These are phyloP conservation scores for Acanthamoeba triangularis DNA, from an alignment of 208 protist species.

Conservation along the genomic window DNA sequence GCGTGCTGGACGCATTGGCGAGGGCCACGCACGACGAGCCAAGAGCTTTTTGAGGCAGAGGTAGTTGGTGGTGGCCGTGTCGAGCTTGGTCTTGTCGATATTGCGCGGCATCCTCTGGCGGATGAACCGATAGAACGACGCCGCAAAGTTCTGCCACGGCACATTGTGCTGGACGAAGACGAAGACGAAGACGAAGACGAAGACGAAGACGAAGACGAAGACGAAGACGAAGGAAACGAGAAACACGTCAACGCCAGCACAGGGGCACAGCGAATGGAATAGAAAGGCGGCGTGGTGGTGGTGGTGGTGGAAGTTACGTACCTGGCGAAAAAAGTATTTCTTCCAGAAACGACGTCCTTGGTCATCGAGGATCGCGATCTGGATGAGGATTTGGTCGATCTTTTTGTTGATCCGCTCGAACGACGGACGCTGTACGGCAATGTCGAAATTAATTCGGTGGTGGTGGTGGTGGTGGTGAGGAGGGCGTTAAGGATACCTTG, in stretches of 20 bases:
- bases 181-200: background rate
- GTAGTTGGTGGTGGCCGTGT: background rate
- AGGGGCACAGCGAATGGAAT: background rate
- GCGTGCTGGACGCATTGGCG: background rate
- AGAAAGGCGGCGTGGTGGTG: background rate
- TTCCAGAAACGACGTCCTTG: conserved; percentile 83
- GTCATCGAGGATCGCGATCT: conserved; percentile 51
- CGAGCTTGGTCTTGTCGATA: background rate
- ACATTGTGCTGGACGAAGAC: background rate
- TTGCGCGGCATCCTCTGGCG: conserved; percentile 18
- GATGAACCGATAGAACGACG: conserved; percentile 20
- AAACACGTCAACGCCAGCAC: background rate
- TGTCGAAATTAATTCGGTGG: background rate
- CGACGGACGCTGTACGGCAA: background rate
- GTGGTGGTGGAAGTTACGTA: background rate
- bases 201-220: background rate
- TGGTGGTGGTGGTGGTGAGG: too few species aligned
- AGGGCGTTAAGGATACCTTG: background rate
- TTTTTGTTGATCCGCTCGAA: conserved; percentile 72
- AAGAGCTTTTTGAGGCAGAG: conserved; percentile 40
- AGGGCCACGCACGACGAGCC: background rate
- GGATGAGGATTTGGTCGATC: conserved; percentile 65
- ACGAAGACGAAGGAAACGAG: background rate
- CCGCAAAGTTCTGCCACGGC: background rate
- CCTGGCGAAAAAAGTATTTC: conserved; percentile 77